Conservation (phyloP, 2,329 filamentous ascomycete species). For the Plenodomus biglobosus region DNA sequence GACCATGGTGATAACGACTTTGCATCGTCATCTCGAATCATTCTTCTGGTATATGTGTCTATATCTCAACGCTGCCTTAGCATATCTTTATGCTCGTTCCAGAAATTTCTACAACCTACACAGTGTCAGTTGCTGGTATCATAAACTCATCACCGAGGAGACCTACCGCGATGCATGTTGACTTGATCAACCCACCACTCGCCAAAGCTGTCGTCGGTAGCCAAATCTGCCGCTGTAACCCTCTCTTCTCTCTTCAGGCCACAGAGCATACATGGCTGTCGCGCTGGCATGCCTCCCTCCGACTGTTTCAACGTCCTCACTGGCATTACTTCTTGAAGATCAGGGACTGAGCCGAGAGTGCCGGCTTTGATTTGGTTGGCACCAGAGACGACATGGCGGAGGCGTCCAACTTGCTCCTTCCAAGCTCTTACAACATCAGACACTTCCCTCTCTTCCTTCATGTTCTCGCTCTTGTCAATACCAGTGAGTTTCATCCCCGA, state of each 20-base stretch:
- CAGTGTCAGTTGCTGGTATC: not conserved
- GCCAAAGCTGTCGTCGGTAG: slow-evolving; percentile 86
- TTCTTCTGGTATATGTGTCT: not conserved
- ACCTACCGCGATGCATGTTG: slow-evolving; percentile 64
- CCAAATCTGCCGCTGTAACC: slow-evolving; percentile 70
- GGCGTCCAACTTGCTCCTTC: slow-evolving; percentile 72
- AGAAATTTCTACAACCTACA: slow-evolving; percentile 77
- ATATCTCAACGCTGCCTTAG: slow-evolving; percentile 65
- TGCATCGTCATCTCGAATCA: not conserved
- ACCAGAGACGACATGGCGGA: slow-evolving; percentile 72
- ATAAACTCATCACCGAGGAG: not conserved
- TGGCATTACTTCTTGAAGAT: slow-evolving; percentile 68
- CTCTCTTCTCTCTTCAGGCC: slow-evolving; percentile 87
- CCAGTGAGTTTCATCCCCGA: slow-evolving; percentile 91
- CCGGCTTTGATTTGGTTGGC: slow-evolving; percentile 55
- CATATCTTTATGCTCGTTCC: slow-evolving; percentile 72
- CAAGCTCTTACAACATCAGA: slow-evolving; percentile 74
- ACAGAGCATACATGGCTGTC: slow-evolving; percentile 79
- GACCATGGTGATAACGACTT: not conserved
- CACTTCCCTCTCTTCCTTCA: slow-evolving; percentile 81
- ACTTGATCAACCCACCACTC: slow-evolving; percentile 88
- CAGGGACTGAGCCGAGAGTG: slow-evolving; percentile 60
- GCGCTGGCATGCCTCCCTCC: slow-evolving; percentile 71
- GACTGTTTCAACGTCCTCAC: slow-evolving; percentile 63
- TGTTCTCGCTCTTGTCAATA: slow-evolving; percentile 78